Conservation (phyloP, 768 basidiomycete genomes). For the Filobasidium wieringae region DNA sequence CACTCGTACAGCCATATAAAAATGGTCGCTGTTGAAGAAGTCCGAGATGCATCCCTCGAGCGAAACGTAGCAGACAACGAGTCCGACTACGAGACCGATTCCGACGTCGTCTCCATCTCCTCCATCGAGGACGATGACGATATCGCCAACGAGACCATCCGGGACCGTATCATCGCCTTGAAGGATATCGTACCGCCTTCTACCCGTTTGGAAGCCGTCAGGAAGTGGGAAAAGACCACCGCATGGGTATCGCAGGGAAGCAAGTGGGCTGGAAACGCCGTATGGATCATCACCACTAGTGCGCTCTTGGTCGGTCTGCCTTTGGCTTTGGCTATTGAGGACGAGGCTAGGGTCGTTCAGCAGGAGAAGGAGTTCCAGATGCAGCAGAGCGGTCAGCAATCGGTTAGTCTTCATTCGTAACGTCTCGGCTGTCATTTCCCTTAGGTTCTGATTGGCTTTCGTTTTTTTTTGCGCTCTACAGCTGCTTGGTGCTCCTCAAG, state of each 20-base stretch:
- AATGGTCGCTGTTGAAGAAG: conserved; percentile 90
- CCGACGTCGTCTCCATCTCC: conserved; percentile 61
- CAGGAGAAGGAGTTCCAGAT: conserved; percentile 91
- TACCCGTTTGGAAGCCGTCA: conserved; percentile 64
- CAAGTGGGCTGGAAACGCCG: conserved; percentile 69
- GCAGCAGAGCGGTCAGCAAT: conserved; percentile 83
- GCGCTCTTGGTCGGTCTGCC: conserved; percentile 89
- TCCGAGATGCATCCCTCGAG: conserved; percentile 37
- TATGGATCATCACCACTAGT: conserved; percentile 90
- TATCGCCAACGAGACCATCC: conserved; percentile 64
- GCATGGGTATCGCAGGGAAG: conserved; percentile 55
- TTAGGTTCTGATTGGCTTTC: neutral
- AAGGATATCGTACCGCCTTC: conserved; percentile 90
- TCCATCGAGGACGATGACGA: conserved; percentile 46
- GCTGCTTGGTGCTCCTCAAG: conserved; percentile 61
- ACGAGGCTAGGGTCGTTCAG: conserved; percentile 84
- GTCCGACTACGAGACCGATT: conserved; percentile 51
- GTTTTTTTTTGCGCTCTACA: conserved; percentile 26
- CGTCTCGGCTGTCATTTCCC: neutral
- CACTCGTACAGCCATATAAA: no score
- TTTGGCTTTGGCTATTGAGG: conserved; percentile 82
- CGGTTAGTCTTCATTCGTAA: conserved; percentile 46
- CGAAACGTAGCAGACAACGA: conserved; percentile 19
- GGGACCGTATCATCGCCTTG: conserved; percentile 79
- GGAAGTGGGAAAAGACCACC: conserved; percentile 52